phyloP scores from a whole-genome alignment of 306 rosid species.

The Gleditsia sinensis region DNA sequence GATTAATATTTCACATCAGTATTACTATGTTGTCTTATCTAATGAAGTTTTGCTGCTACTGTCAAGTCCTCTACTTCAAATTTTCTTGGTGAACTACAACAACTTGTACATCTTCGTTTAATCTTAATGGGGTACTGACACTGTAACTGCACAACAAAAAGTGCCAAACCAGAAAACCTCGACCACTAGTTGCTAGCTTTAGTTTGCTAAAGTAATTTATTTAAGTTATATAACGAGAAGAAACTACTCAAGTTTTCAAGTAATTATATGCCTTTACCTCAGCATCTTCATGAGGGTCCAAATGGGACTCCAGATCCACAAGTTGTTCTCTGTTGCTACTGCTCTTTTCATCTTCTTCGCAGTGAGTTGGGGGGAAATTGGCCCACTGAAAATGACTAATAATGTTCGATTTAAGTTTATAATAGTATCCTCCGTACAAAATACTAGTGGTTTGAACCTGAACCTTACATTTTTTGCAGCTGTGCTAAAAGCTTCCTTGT shows the following conservation, averaged over 20 bases:
- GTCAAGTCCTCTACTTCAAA: not conserved
- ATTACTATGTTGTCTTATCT: constrained; percentile 24
- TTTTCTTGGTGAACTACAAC: too few relatives aligned
- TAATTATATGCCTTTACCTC: constrained; percentile 41
- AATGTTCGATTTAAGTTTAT: constrained; percentile 4
- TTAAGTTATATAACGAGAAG: not conserved
- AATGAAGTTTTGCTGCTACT: not conserved
- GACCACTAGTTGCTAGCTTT: constrained; percentile 15
- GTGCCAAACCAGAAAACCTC: too few relatives aligned
- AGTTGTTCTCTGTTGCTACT: constrained; percentile 48
- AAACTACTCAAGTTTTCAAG: not conserved
- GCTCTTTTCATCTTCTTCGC: constrained; percentile 58
- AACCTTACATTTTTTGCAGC: constrained; percentile 82
- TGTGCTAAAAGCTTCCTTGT: constrained; percentile 91
- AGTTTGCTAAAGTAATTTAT: constrained; percentile 9
- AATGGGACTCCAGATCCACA: constrained; percentile 45
- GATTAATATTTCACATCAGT: not conserved
- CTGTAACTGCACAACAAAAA: too few relatives aligned
- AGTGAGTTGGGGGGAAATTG: constrained; percentile 69
- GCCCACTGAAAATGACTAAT: constrained; percentile 74
- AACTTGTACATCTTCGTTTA: not conserved
- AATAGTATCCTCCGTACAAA: not conserved
- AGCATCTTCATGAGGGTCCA: constrained; percentile 40
- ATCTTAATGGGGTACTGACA: too few relatives aligned
- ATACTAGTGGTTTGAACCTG: not conserved